Evolutionary conservation across 106 monocot genomes (phyloP).

Genomic region (Dendrobium nobile): DNA sequence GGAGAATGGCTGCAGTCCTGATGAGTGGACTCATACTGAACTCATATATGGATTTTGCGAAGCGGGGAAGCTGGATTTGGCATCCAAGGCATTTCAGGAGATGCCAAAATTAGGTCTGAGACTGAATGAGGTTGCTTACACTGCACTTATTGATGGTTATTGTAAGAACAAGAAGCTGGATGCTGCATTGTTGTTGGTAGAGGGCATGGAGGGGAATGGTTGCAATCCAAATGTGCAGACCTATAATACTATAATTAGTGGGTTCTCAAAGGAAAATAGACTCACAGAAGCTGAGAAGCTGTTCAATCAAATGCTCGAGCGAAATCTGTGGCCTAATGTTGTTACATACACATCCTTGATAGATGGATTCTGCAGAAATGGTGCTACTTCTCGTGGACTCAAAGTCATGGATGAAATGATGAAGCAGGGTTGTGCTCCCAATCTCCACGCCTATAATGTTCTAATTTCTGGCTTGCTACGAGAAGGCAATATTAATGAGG

Average conservation of each 20-base stretch:
- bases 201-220: conserved; percentile 44
- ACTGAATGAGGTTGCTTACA: conserved; percentile 65
- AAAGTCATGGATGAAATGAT: conserved; percentile 59
- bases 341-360: conserved; percentile 73
- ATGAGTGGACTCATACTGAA: conserved; percentile 78
- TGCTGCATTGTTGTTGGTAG: conserved; percentile 43
- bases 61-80: conserved; percentile 49
- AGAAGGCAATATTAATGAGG: conserved; percentile 56
- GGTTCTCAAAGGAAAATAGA: conserved; percentile 49
- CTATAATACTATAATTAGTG: conserved; percentile 69
- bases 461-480: conserved; percentile 67
- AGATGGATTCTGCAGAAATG: conserved; percentile 71
- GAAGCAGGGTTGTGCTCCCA: conserved; percentile 36
- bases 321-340: conserved; percentile 50
- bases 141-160: conserved; percentile 62
- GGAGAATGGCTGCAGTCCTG: conserved; percentile 37
- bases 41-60: conserved; percentile 68
- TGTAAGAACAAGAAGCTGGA: conserved; percentile 68
- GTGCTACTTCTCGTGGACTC: conserved; percentile 35
- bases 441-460: conserved; percentile 66
- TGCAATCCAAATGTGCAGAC: conserved; percentile 56
- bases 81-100: conserved; percentile 38
- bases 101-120: conserved; percentile 48
- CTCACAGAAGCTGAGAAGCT: conserved; percentile 44
- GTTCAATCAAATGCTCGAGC: conserved; percentile 29